These are phyloP conservation scores for Umbelopsis ramanniana DNA, from an alignment of 192 early-diverging fungal genomes.

Conservation along the genomic window DNA sequence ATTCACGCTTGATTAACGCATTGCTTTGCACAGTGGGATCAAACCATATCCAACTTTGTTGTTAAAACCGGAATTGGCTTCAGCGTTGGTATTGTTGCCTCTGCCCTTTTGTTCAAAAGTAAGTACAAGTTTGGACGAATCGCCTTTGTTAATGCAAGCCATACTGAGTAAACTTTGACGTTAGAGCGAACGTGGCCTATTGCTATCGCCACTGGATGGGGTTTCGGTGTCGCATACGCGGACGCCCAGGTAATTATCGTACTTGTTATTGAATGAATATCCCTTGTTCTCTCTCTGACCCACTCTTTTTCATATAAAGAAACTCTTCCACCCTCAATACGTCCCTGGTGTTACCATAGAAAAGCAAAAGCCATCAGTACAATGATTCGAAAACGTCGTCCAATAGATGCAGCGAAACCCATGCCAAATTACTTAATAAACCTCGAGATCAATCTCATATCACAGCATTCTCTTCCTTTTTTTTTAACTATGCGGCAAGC, in stretches of 20 bases:
- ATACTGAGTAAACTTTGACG: too few species aligned
- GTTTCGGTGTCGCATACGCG: conserved; percentile 81
- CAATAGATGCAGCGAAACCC: too few species aligned
- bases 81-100: conserved; percentile 85
- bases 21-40: conserved; percentile 74
- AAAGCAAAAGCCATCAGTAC: conserved; percentile 47
- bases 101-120: conserved; percentile 86
- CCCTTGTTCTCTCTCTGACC: not conserved
- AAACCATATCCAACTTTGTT: conserved; percentile 78
- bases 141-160: not conserved
- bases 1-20: not conserved
- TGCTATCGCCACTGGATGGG: conserved; percentile 80
- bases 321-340: conserved; percentile 56
- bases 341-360: conserved; percentile 51
- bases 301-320: conserved; percentile 25
- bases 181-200: conserved; percentile 88
- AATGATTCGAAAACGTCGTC: not conserved
- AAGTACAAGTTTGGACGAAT: conserved; percentile 36
- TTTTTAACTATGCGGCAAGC: too few species aligned
- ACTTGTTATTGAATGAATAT: not conserved
- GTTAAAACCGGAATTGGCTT: conserved; percentile 83
- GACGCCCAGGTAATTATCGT: conserved; percentile 65
- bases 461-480: too few species aligned
- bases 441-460: too few species aligned
- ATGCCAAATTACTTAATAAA: too few species aligned